These are phyloP conservation scores for Lagenidium sp. DNA, from an alignment of 352 stramenopile genomes.

Conservation along the genomic window DNA sequence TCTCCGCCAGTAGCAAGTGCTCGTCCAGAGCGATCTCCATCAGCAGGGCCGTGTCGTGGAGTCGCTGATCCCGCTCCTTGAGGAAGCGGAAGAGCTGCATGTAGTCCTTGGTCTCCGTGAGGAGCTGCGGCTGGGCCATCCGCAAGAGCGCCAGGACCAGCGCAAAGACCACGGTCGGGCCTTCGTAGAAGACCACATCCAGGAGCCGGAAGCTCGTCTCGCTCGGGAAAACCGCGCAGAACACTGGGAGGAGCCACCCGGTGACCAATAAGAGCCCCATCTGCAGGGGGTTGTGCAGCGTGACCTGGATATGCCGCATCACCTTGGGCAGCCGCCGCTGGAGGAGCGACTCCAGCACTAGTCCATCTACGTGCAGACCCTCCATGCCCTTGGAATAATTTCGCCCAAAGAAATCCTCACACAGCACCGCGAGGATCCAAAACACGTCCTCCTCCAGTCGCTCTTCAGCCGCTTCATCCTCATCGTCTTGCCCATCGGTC, in stretches of 20 bases:
- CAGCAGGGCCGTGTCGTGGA: constrained; percentile 47
- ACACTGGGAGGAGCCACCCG: constrained; percentile 57
- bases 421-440: constrained; percentile 46
- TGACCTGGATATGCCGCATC: constrained; percentile 37
- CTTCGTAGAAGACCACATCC: constrained; percentile 49
- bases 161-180: constrained; percentile 38
- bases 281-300: constrained; percentile 31
- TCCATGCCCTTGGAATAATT: constrained; percentile 65
- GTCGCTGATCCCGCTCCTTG: constrained; percentile 43
- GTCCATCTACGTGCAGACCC: constrained; percentile 41
- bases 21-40: constrained; percentile 50
- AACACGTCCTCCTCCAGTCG: constrained; percentile 41
- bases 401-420: constrained; percentile 43
- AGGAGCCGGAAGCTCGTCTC: constrained; percentile 55
- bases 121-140: constrained; percentile 38
- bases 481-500: constrained; percentile 1
- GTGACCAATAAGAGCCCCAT: constrained; percentile 53
- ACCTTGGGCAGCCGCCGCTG: constrained; percentile 38
- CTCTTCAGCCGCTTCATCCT: background rate
- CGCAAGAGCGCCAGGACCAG: constrained; percentile 45
- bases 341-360: constrained; percentile 44
- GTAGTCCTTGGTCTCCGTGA: constrained; percentile 50
- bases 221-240: constrained; percentile 54
- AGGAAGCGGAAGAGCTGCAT: constrained; percentile 57
- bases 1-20: constrained; percentile 19